Conservation (phyloP, 805 yeast species). For the Cyberlindnera euphorbiae region DNA sequence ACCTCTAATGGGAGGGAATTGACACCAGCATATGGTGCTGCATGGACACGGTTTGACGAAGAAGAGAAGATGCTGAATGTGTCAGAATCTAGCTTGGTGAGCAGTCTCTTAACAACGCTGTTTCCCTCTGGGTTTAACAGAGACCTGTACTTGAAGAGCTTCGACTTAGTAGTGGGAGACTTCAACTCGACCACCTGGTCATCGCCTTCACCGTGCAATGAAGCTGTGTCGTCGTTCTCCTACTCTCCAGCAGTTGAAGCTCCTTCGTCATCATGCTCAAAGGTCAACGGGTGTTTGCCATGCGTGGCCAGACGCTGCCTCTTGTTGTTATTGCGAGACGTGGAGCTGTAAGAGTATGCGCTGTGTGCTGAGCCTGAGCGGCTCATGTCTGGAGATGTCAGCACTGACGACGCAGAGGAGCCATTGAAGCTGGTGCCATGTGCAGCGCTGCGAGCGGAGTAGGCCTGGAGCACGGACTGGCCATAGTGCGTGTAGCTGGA, state of each 20-base stretch:
- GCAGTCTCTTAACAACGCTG: slow-evolving; percentile 17
- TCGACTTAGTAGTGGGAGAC: not conserved
- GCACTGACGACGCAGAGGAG: not conserved
- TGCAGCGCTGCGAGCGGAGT: no score
- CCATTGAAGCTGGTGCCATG: no score
- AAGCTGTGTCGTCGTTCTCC: not conserved
- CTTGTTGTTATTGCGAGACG: no score
- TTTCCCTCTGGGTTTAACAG: slow-evolving; percentile 18
- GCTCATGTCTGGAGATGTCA: slow-evolving; percentile 1
- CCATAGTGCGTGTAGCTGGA: slow-evolving; percentile 35
- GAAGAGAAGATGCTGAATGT: slow-evolving; percentile 28
- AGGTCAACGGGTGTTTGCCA: no score
- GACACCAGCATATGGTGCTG: slow-evolving; percentile 16
- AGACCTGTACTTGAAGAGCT: slow-evolving; percentile 17
- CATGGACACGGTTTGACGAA: slow-evolving; percentile 9
- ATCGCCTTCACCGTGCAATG: slow-evolving; percentile 3
- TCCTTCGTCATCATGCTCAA: no score
- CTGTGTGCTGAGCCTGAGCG: slow-evolving; percentile 5
- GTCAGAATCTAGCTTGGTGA: slow-evolving; percentile 30
- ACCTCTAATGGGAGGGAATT: slow-evolving; percentile 32
- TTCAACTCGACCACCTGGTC: slow-evolving; percentile 5
- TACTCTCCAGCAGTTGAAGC: no score
- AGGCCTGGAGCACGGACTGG: slow-evolving; percentile 27
- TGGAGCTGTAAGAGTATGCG: not conserved
- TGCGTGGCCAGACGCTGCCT: no score